A percentile compares a stretch with the other conserved stretches of the same genome.
These are phyloP conservation scores for Penicillium sp. DNA, from an alignment of 2,329 filamentous ascomycete species.

Conservation along the genomic window DNA sequence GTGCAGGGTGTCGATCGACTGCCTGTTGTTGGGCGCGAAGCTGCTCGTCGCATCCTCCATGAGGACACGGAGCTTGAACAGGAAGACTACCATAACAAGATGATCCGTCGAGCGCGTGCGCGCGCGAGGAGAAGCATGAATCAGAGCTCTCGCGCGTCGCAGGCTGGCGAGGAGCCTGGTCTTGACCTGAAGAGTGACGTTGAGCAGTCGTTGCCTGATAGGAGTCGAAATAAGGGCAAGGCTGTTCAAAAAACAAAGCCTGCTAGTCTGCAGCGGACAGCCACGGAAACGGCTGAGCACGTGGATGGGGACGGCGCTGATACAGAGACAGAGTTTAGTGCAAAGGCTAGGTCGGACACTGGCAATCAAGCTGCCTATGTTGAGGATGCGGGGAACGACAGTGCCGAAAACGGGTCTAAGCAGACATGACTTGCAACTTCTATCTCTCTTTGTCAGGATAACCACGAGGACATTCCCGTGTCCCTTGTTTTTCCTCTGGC, in stretches of 20 bases:
- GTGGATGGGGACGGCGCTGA: conserved; percentile 12
- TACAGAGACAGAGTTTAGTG: conserved; percentile 17
- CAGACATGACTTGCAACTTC: not conserved
- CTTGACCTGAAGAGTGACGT: conserved; percentile 24
- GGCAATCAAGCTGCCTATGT: conserved; percentile 10
- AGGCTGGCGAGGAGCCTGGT: conserved; percentile 22
- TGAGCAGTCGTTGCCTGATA: conserved; percentile 11
- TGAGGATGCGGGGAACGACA: conserved; percentile 10
- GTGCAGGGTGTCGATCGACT: conserved; percentile 38
- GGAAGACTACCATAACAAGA: conserved; percentile 33
- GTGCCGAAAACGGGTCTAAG: not conserved
- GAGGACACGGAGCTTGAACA: conserved; percentile 36
- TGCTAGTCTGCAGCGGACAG: not conserved
- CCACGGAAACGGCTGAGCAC: not conserved
- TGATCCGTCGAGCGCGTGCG: conserved; percentile 27
- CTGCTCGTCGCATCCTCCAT: conserved; percentile 38
- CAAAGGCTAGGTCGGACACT: conserved; percentile 4
- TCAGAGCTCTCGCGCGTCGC: conserved; percentile 10
- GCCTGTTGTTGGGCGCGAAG: conserved; percentile 41
- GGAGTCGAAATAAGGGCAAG: conserved; percentile 20
- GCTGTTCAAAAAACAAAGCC: conserved; percentile 13
- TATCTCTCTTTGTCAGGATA: not conserved
- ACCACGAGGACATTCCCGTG: not conserved
- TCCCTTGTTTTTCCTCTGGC: not conserved
- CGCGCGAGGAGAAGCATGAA: conserved; percentile 8